phyloP scores from a whole-genome alignment of 2,329 filamentous ascomycete species.

The Drechslerella coelobrocha region DNA sequence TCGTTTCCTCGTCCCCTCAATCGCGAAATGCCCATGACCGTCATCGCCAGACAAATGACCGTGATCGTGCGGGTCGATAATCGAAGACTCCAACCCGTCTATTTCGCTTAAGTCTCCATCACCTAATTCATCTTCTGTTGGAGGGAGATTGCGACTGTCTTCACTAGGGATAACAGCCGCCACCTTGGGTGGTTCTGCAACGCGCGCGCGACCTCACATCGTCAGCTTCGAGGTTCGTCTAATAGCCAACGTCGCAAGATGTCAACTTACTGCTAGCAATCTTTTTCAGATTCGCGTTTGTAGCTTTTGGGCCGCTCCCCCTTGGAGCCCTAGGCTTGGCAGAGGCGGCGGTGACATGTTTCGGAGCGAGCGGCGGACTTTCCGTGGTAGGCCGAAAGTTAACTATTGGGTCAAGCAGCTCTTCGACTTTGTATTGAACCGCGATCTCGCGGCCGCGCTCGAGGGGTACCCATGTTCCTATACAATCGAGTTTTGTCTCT shows the following conservation, averaged over 20 bases:
- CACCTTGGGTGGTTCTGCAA: conserved; percentile 29
- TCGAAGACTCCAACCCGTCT: conserved; percentile 39
- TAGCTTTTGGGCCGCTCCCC: conserved; percentile 34
- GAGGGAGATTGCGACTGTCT: conserved; percentile 13
- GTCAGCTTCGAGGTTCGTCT: neutral
- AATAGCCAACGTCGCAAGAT: neutral
- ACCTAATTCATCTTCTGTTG: conserved; percentile 26
- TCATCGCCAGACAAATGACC: conserved; percentile 33
- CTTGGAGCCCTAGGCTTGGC: conserved; percentile 63
- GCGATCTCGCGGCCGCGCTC: conserved; percentile 80
- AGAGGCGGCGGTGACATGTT: conserved; percentile 75
- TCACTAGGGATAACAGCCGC: conserved; percentile 19
- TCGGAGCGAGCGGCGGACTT: conserved; percentile 90
- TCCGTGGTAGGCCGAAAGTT: conserved; percentile 83
- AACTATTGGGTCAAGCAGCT: conserved; percentile 85
- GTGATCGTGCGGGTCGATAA: conserved; percentile 42
- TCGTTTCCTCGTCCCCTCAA: conserved; percentile 68
- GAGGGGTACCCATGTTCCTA: conserved; percentile 95
- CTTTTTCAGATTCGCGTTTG: conserved; percentile 34
- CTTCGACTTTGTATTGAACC: conserved; percentile 82
- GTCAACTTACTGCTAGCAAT: conserved; percentile 11
- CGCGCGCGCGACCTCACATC: neutral
- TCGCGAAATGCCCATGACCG: conserved; percentile 55
- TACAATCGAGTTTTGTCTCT: neutral
- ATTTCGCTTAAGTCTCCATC: conserved; percentile 46